Evolutionary conservation across 176 grass and related monocot species (phyloP).

Genomic region (Rhynchospora pubera): DNA sequence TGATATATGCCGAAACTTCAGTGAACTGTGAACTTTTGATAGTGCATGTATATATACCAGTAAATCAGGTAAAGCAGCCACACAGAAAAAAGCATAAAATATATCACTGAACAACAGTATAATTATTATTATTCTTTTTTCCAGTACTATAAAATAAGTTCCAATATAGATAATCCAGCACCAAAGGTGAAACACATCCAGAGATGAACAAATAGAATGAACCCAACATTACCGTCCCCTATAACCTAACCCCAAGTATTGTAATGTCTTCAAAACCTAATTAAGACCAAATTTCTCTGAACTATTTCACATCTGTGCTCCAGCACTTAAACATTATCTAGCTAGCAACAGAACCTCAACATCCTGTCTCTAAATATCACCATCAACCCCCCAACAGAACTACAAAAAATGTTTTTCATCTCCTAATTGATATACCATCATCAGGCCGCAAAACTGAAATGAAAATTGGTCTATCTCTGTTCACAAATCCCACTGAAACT

Average conservation of each 20-base stretch:
- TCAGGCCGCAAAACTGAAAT: background rate
- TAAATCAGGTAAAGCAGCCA: background rate
- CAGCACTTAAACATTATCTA: slow-evolving; percentile 2
- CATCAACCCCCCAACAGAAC: background rate
- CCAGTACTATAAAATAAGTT: background rate
- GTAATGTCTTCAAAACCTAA: background rate
- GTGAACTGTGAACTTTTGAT: background rate
- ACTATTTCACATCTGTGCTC: slow-evolving; percentile 21
- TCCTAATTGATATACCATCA: background rate
- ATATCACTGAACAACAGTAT: background rate
- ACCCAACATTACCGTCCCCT: background rate
- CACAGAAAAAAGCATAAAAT: background rate
- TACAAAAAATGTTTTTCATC: background rate
- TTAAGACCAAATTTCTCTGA: background rate
- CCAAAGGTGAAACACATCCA: slow-evolving; percentile 18
- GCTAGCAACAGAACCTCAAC: background rate
- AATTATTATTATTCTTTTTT: background rate
- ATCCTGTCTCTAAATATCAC: background rate
- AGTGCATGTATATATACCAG: background rate
- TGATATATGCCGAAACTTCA: background rate
- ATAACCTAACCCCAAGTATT: background rate
- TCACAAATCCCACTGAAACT: background rate
- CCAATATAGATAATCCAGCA: background rate
- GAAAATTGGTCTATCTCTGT: background rate
- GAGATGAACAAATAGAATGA: background rate